Conservation (phyloP, 495 filamentous ascomycete species). For the Penicillium alfredii region DNA sequence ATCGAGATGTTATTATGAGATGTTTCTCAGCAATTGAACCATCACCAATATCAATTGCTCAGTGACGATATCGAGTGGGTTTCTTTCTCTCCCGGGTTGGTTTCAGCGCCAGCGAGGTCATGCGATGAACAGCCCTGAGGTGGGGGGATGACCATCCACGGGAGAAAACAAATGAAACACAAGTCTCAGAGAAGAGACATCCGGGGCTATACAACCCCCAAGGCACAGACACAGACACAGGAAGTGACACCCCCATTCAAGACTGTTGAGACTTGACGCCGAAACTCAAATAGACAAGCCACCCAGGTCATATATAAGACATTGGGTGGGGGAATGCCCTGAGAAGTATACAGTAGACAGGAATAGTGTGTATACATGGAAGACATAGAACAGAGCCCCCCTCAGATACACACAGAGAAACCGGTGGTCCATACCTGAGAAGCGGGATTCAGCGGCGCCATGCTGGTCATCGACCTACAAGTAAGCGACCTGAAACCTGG, state of each 20-base stretch:
- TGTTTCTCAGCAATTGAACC: no score
- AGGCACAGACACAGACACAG: no score
- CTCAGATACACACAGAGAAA: slow-evolving; percentile 3
- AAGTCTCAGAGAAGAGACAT: background rate
- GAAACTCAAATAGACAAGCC: slow-evolving; percentile 3
- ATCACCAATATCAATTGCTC: no score
- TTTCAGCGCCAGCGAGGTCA: slow-evolving; percentile 7
- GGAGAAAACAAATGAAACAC: no score
- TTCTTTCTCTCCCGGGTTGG: no score
- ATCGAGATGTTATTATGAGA: slow-evolving; percentile 5
- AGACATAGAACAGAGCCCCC: slow-evolving; percentile 5
- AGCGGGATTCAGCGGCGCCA: slow-evolving; percentile 32
- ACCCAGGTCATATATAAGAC: background rate
- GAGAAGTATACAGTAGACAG: no score
- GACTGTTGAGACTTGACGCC: slow-evolving; percentile 7
- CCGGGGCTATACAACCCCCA: background rate
- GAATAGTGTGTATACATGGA: slow-evolving; percentile 5
- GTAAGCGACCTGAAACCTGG: no score
- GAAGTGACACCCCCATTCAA: no score
- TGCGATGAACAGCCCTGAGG: no score
- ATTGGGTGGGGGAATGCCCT: no score
- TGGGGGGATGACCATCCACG: slow-evolving; percentile 19
- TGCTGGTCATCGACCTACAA: slow-evolving; percentile 5
- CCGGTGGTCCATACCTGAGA: slow-evolving; percentile 26
- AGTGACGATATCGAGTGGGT: no score